These are phyloP conservation scores for Tephrocybe rancida DNA, from an alignment of 768 basidiomycete genomes.

Conservation along the genomic window DNA sequence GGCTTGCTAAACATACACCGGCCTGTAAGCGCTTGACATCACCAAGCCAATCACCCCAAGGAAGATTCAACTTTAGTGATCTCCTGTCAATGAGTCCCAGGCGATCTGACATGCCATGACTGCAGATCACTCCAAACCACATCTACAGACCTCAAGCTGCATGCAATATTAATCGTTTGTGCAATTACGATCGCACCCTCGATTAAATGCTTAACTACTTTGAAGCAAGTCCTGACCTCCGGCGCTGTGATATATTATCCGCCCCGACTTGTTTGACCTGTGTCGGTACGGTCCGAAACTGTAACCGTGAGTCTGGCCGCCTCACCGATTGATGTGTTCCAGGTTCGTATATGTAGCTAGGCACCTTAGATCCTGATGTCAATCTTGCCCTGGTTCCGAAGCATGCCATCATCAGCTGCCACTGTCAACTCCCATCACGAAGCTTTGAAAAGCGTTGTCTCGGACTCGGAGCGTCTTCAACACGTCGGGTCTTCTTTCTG, in stretches of 20 bases:
- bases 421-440: no score
- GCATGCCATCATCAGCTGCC: constrained; percentile 4
- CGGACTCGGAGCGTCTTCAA: not conserved
- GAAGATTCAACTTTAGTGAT: not conserved
- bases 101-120: no score
- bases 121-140: not conserved
- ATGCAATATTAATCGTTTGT: no score
- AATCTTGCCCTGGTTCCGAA: not conserved
- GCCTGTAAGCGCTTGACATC: not conserved
- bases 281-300: constrained; percentile 8
- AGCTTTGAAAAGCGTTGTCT: constrained; percentile 9
- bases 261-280: not conserved
- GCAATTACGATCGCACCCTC: no score
- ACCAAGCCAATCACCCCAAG: constrained; percentile 2
- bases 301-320: not conserved
- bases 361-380: constrained; percentile 16
- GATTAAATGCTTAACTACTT: no score
- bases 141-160: no score
- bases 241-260: not conserved
- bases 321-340: constrained; percentile 12
- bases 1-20: not conserved
- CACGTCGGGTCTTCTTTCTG: constrained; percentile 2
- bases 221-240: no score
- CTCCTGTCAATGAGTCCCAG: not conserved
- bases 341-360: constrained; percentile 7